phyloP scores from a whole-genome alignment of 2,329 filamentous ascomycete genomes.

The Fusarium miscanthi region DNA sequence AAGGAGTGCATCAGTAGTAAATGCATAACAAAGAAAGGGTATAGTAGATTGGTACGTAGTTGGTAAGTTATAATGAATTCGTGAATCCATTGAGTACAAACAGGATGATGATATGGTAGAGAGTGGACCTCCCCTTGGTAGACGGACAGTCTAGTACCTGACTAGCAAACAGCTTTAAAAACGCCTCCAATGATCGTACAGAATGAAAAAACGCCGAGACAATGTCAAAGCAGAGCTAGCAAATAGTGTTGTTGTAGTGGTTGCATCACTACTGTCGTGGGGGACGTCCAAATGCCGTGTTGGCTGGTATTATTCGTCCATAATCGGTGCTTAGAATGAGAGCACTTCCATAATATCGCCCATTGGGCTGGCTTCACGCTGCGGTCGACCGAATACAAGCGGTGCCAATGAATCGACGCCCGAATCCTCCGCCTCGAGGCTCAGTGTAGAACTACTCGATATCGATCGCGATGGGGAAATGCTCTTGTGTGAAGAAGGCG shows the following conservation, averaged over 20 bases:
- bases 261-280: background rate
- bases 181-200: slow-evolving; percentile 29
- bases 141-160: slow-evolving; percentile 32
- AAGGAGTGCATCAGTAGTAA: no score
- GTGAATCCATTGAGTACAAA: slow-evolving; percentile 10
- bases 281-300: slow-evolving; percentile 3
- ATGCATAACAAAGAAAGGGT: background rate
- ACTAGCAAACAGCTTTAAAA: slow-evolving; percentile 22
- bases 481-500: slow-evolving; percentile 9
- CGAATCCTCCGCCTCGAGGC: slow-evolving; percentile 33
- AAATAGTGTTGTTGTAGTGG: slow-evolving; percentile 10
- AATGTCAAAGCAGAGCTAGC: slow-evolving; percentile 24
- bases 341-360: slow-evolving; percentile 40
- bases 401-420: slow-evolving; percentile 31
- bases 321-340: slow-evolving; percentile 5
- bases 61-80: slow-evolving; percentile 1
- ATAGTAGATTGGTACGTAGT: slow-evolving; percentile 2
- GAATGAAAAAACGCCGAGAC: slow-evolving; percentile 25
- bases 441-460: slow-evolving; percentile 35
- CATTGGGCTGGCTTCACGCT: slow-evolving; percentile 31
- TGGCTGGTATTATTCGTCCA: background rate
- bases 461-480: slow-evolving; percentile 37
- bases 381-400: slow-evolving; percentile 34
- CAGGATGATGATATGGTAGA: background rate
- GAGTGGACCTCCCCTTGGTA: background rate